phyloP scores from a whole-genome alignment of 768 basidiomycete species.

The Baorangia bicolor region DNA sequence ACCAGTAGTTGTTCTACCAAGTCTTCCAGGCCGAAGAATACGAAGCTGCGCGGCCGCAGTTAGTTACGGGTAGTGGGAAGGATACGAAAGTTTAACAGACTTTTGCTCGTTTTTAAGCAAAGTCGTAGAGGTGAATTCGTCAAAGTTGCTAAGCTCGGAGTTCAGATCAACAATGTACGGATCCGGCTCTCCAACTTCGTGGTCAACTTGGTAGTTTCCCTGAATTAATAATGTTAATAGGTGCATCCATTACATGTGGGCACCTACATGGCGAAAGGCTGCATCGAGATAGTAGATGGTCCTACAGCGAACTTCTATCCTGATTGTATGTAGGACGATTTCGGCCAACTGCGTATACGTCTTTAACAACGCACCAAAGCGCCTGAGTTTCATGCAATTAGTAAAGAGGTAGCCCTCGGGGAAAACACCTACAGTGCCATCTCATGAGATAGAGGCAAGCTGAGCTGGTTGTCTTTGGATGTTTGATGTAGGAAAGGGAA shows the following conservation, averaged over 20 bases:
- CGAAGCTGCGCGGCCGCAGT: conserved; percentile 53
- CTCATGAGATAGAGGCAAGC: conserved; percentile 78
- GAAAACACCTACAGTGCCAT: conserved; percentile 74
- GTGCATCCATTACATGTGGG: neutral
- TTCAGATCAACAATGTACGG: conserved; percentile 86
- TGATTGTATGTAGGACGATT: conserved; percentile 82
- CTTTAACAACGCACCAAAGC: conserved; percentile 86
- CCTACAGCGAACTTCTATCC: conserved; percentile 85
- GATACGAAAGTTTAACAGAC: conserved; percentile 43
- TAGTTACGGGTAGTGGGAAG: neutral
- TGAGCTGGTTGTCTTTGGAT: conserved; percentile 48
- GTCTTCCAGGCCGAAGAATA: conserved; percentile 81
- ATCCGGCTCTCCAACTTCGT: conserved; percentile 90
- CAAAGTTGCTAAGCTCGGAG: conserved; percentile 69
- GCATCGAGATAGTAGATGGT: conserved; percentile 78
- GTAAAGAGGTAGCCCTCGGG: neutral
- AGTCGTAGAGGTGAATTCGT: conserved; percentile 63
- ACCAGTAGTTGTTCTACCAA: conserved; percentile 86
- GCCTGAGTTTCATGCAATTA: conserved; percentile 46
- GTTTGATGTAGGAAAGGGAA: conserved; percentile 42
- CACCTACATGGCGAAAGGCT: conserved; percentile 69
- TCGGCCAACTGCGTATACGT: conserved; percentile 90
- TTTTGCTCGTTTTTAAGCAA: conserved; percentile 63
- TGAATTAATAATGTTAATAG: conserved; percentile 32
- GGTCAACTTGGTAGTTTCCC: conserved; percentile 83